Conservation (phyloP, 2,329 filamentous ascomycete species). For the Thelonectria rubi region DNA sequence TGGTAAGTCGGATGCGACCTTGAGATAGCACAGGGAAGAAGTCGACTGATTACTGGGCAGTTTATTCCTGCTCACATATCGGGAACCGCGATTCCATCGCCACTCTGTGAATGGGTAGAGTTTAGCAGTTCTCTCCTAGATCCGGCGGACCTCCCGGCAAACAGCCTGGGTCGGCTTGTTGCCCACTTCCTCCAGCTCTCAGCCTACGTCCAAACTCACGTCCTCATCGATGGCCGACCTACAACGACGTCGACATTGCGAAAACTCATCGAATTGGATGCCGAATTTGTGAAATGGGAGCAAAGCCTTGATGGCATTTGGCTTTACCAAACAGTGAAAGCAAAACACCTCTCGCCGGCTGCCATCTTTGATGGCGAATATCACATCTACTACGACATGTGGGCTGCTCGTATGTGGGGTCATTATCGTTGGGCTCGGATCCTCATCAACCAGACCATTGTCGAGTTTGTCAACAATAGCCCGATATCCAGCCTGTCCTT, state of each 20-base stretch:
- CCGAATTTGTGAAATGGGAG: conserved; percentile 53
- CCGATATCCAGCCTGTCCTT: conserved; percentile 50
- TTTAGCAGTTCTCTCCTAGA: conserved; percentile 49
- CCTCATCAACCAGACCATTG: conserved; percentile 60
- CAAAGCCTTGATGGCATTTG: conserved; percentile 47
- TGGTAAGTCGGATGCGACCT: conserved; percentile 52
- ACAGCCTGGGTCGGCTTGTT: conserved; percentile 53
- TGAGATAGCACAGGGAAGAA: neutral
- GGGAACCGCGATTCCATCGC: conserved; percentile 50
- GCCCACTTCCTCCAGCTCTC: conserved; percentile 53
- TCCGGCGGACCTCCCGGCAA: conserved; percentile 50
- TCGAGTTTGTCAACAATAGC: conserved; percentile 50
- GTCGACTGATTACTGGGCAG: conserved; percentile 42
- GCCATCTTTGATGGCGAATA: conserved; percentile 62
- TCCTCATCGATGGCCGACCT: conserved; percentile 50
- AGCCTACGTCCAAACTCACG: conserved; percentile 46
- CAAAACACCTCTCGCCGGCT: conserved; percentile 47
- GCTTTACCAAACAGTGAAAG: conserved; percentile 48
- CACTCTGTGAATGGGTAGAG: conserved; percentile 55
- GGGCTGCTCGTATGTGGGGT: conserved; percentile 64
- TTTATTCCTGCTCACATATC: conserved; percentile 56
- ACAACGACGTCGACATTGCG: conserved; percentile 49
- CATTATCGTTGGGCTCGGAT: conserved; percentile 69
- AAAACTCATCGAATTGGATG: conserved; percentile 53
- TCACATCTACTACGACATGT: conserved; percentile 64